A percentile compares a stretch with the other conserved stretches of the same genome.
phyloP scores from a whole-genome alignment of 2,329 filamentous ascomycete species.

The Xylariaceae sp. region DNA sequence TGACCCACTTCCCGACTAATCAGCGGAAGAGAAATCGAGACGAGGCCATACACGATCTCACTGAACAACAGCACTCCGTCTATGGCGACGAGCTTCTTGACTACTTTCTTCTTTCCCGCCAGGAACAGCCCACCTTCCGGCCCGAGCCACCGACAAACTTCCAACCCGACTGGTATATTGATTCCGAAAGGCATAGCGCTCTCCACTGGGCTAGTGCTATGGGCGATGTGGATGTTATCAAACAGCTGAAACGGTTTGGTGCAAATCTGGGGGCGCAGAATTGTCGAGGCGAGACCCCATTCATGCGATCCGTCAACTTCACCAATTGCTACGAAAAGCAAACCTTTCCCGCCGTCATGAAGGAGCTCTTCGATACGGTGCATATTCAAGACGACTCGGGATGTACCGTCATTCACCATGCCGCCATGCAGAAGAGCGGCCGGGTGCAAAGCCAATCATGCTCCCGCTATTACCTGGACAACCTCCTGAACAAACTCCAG shows the following conservation, averaged over 20 bases:
- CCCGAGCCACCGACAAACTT: constrained; percentile 82
- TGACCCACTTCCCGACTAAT: constrained; percentile 57
- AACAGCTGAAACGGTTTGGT: constrained; percentile 74
- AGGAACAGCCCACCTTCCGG: constrained; percentile 64
- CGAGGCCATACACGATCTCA: constrained; percentile 54
- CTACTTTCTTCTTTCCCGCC: constrained; percentile 86
- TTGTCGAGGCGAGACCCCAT: constrained; percentile 73
- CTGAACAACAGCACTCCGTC: constrained; percentile 78
- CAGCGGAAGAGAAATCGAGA: constrained; percentile 73
- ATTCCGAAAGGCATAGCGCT: constrained; percentile 85
- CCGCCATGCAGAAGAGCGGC: constrained; percentile 79
- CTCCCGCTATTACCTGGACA: constrained; percentile 89
- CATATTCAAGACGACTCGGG: constrained; percentile 72
- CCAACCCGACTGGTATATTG: constrained; percentile 85
- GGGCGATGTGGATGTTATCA: constrained; percentile 90
- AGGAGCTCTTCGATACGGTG: constrained; percentile 76
- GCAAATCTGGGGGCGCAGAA: constrained; percentile 69
- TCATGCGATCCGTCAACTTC: constrained; percentile 92
- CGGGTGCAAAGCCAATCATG: constrained; percentile 78
- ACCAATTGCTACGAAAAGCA: constrained; percentile 96
- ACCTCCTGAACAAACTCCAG: constrained; percentile 78
- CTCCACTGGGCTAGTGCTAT: constrained; percentile 97
- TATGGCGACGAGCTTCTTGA: constrained; percentile 93
- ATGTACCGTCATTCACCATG: constrained; percentile 89
- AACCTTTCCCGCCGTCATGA: constrained; percentile 79